A percentile compares a stretch with the other conserved stretches of the same genome.
phyloP scores from a whole-genome alignment of 768 basidiomycete genomes.

The Rhodosporidiobolus odoratus region DNA sequence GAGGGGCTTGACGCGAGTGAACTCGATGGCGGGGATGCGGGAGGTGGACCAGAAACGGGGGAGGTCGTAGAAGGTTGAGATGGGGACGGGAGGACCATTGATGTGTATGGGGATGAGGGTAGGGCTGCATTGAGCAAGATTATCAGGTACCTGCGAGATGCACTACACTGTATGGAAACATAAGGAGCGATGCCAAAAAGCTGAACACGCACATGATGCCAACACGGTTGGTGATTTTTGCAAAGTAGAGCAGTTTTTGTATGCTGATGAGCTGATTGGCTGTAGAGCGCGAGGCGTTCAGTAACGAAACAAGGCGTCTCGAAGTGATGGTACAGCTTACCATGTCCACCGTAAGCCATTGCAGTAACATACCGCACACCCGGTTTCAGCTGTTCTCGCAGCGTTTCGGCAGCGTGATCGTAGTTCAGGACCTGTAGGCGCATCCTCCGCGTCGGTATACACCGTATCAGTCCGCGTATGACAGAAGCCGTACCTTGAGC shows the following conservation, averaged over 20 bases:
- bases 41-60: slow-evolving; percentile 28
- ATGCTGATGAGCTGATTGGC: slow-evolving; percentile 37
- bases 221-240: slow-evolving; percentile 33
- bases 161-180: background rate
- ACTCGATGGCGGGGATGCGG: slow-evolving; percentile 31
- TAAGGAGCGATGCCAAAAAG: background rate
- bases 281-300: too few species aligned
- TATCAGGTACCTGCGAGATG: too few species aligned
- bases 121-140: slow-evolving; percentile 1
- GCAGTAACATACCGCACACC: slow-evolving; percentile 26
- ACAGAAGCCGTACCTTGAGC: background rate
- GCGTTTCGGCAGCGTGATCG: slow-evolving; percentile 11
- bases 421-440: slow-evolving; percentile 25
- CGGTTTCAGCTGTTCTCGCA: slow-evolving; percentile 20
- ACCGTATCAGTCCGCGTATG: background rate
- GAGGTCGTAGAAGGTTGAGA: slow-evolving; percentile 35
- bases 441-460: background rate
- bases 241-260: slow-evolving; percentile 30
- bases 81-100: slow-evolving; percentile 16
- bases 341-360: slow-evolving; percentile 32
- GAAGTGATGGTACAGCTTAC: background rate
- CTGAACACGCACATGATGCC: slow-evolving; percentile 28
- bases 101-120: slow-evolving; percentile 34
- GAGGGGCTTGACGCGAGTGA: slow-evolving; percentile 13
- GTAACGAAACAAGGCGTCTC: background rate